phyloP scores from a whole-genome alignment of 2,329 filamentous ascomycete genomes.

The Pseudogymnoascus sp. region DNA sequence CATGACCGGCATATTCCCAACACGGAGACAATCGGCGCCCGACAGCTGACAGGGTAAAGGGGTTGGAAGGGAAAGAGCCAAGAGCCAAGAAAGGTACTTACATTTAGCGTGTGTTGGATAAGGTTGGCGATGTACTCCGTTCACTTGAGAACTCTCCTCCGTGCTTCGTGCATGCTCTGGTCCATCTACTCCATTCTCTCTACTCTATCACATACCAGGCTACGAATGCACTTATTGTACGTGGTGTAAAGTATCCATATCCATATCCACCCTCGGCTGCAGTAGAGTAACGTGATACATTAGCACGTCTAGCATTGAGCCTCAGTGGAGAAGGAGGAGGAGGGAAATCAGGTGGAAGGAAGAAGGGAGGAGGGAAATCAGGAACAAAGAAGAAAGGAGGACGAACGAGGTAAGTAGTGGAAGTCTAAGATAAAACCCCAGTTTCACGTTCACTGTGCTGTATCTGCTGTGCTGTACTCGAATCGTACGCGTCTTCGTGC shows the following conservation, averaged over 20 bases:
- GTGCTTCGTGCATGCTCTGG: not conserved
- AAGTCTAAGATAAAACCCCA: not conserved
- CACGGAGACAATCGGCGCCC: not conserved
- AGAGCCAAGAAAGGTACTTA: not conserved
- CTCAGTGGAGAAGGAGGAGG: not conserved
- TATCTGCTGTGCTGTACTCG: not conserved
- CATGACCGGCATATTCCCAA: not conserved
- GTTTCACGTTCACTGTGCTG: not conserved
- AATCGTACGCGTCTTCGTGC: not conserved
- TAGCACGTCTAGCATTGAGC: not conserved
- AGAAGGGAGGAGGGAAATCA: not conserved
- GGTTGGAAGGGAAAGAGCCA: not conserved
- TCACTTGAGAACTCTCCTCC: not conserved
- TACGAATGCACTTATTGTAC: not conserved
- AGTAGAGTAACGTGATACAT: not conserved
- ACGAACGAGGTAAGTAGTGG: not conserved
- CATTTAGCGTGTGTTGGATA: not conserved
- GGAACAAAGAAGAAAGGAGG: no score
- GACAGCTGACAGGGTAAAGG: not conserved
- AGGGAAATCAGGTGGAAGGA: not conserved
- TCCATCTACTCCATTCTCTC: not conserved
- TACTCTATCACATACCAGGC: not conserved
- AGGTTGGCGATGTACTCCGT: not conserved
- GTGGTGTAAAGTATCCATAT: not conserved
- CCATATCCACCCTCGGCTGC: not conserved